phyloP scores from a whole-genome alignment of 345 rosid genomes.

The Raphanus raphanistrum region DNA sequence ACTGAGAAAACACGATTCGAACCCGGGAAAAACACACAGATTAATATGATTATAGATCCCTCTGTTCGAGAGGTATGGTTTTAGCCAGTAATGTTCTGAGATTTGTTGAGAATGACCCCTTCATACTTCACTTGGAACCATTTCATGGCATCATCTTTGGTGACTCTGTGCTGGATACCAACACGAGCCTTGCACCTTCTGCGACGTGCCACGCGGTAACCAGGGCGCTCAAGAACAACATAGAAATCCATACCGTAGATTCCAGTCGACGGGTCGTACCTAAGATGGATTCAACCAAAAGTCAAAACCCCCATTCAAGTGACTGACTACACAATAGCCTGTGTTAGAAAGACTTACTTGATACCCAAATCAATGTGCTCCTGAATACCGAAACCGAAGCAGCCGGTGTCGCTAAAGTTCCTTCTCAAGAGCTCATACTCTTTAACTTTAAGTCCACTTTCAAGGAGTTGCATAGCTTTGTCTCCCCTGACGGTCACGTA shows the following conservation, averaged over 20 bases:
- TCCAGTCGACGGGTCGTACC: constrained; percentile 63
- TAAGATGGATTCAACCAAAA: constrained; percentile 1
- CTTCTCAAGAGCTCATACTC: constrained; percentile 87
- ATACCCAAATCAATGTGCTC: constrained; percentile 98
- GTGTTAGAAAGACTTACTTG: constrained; percentile 49
- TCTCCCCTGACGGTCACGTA: constrained; percentile 96
- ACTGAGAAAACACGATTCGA: constrained; percentile 5
- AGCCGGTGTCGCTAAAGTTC: constrained; percentile 98
- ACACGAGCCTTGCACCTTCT: constrained; percentile 60
- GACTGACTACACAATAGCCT: neutral
- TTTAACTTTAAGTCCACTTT: constrained; percentile 90
- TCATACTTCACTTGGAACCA: constrained; percentile 68
- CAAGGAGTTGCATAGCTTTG: constrained; percentile 93
- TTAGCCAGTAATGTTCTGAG: constrained; percentile 42
- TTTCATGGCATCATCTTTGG: constrained; percentile 65
- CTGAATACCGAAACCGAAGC: constrained; percentile 94
- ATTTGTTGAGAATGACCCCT: constrained; percentile 63
- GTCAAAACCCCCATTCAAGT: neutral
- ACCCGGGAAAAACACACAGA: neutral
- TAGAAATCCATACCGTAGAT: constrained; percentile 63
- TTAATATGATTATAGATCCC: neutral
- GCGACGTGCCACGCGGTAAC: constrained; percentile 61
- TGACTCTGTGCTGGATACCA: constrained; percentile 62
- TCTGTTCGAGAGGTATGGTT: neutral
- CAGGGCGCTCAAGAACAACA: constrained; percentile 62